Conservation (phyloP, 176 grass and related monocot genomes). For the Panicum miliaceum region DNA sequence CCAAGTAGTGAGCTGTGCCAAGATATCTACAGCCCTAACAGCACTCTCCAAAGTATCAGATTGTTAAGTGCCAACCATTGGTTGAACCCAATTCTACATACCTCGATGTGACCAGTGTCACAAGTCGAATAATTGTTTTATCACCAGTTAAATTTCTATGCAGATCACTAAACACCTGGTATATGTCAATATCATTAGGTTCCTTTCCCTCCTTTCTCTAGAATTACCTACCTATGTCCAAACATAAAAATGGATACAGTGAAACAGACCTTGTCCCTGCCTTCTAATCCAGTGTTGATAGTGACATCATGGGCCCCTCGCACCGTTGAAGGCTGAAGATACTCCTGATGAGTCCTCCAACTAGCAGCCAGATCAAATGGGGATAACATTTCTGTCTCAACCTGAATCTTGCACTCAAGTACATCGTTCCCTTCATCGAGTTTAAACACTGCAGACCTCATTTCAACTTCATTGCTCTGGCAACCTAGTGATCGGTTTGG, state of each 20-base stretch:
- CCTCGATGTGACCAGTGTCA: neutral
- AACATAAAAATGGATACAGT: slow-evolving; percentile 22
- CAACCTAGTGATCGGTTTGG: slow-evolving; percentile 57
- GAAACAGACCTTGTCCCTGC: slow-evolving; percentile 62
- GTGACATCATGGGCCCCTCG: slow-evolving; percentile 68
- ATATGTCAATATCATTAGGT: slow-evolving; percentile 1
- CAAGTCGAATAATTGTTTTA: neutral
- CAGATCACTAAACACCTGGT: neutral
- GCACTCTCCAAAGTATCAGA: neutral
- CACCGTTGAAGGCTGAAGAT: slow-evolving; percentile 70
- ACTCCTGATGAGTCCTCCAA: slow-evolving; percentile 85
- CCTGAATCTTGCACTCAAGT: slow-evolving; percentile 64
- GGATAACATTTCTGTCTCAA: slow-evolving; percentile 76
- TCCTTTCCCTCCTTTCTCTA: neutral
- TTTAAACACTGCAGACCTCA: slow-evolving; percentile 67
- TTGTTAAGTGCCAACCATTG: neutral
- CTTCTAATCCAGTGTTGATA: slow-evolving; percentile 58
- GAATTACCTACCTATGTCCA: neutral
- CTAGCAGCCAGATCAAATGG: slow-evolving; percentile 90
- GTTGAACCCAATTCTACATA: neutral
- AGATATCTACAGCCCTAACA: slow-evolving; percentile 24
- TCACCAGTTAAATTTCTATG: slow-evolving; percentile 3
- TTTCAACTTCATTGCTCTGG: slow-evolving; percentile 54
- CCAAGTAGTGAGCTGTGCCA: neutral
- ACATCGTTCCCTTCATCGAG: slow-evolving; percentile 52